phyloP scores from a whole-genome alignment of 1,284 basidiomycete genomes.

The Fomitopsis palustris region DNA sequence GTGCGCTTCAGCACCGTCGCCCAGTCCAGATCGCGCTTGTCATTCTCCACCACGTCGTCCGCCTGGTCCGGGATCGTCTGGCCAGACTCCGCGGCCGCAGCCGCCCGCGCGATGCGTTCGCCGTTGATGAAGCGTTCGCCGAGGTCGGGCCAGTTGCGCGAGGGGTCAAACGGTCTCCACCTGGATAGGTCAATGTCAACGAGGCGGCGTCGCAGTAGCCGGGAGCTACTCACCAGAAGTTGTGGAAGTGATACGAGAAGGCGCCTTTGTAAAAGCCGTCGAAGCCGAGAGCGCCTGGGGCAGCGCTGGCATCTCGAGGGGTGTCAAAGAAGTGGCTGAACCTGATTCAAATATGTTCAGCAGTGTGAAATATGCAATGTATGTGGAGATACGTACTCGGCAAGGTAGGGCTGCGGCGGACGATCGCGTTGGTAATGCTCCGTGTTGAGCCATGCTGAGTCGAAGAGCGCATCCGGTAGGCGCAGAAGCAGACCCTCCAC shows the following conservation, averaged over 20 bases:
- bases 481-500: constrained; percentile 58
- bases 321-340: constrained; percentile 65
- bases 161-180: constrained; percentile 91
- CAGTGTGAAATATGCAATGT: not conserved
- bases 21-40: constrained; percentile 84
- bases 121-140: constrained; percentile 75
- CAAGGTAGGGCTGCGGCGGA: constrained; percentile 65
- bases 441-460: constrained; percentile 66
- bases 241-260: constrained; percentile 70
- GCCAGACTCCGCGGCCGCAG: constrained; percentile 18
- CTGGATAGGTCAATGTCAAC: constrained; percentile 35
- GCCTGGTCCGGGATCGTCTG: constrained; percentile 24
- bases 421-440: constrained; percentile 63
- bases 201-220: not conserved
- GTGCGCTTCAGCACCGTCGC: constrained; percentile 87
- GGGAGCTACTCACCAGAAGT: constrained; percentile 20
- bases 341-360: constrained; percentile 27
- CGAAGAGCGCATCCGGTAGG: constrained; percentile 67
- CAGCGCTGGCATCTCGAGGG: constrained; percentile 45
- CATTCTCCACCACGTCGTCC: constrained; percentile 39
- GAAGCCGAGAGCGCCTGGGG: constrained; percentile 56
- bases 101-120: constrained; percentile 56
- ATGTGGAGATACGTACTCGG: constrained; percentile 41
- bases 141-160: constrained; percentile 89
- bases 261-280: constrained; percentile 70